phyloP scores from a whole-genome alignment of 2,329 filamentous ascomycete genomes.

The Scytalidium lignicola region DNA sequence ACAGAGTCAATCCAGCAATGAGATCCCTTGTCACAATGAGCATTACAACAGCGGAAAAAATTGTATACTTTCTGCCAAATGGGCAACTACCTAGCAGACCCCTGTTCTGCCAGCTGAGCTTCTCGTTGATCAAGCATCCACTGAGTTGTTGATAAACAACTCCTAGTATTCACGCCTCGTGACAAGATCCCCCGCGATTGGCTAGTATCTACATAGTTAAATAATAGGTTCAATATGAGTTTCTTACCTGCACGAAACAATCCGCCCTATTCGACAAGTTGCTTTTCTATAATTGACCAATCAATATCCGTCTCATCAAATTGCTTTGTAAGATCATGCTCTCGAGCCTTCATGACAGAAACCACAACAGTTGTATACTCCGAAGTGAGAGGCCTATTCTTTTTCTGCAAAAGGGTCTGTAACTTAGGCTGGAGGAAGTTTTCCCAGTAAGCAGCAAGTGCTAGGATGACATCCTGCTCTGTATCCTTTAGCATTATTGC shows the following conservation, averaged over 20 bases:
- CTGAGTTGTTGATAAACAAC: too few species aligned
- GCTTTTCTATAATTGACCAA: conserved; percentile 19
- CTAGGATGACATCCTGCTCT: conserved; percentile 16
- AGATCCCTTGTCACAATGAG: too few species aligned
- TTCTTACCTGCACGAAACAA: conserved; percentile 11
- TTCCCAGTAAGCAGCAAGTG: conserved; percentile 19
- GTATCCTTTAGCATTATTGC: conserved; percentile 16
- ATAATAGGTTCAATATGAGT: conserved; percentile 14
- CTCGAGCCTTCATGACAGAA: conserved; percentile 22
- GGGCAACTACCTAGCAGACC: too few species aligned
- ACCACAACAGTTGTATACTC: conserved; percentile 19
- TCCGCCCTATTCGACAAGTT: conserved; percentile 11
- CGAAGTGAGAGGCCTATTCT: conserved; percentile 5
- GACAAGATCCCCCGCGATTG: conserved; percentile 2
- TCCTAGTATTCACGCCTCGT: too few species aligned
- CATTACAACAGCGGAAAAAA: too few species aligned
- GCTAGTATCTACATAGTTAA: conserved; percentile 13
- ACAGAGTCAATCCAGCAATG: too few species aligned
- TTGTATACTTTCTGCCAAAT: too few species aligned
- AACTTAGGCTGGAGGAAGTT: conserved; percentile 18
- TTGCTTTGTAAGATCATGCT: conserved; percentile 23
- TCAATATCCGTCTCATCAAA: conserved; percentile 23
- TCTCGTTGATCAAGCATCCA: too few species aligned
- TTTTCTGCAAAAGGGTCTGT: conserved; percentile 20
- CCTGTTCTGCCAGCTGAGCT: too few species aligned